These are phyloP conservation scores for Hymenoscyphus infarciens DNA, from an alignment of 2,329 filamentous ascomycete species.

Conservation along the genomic window DNA sequence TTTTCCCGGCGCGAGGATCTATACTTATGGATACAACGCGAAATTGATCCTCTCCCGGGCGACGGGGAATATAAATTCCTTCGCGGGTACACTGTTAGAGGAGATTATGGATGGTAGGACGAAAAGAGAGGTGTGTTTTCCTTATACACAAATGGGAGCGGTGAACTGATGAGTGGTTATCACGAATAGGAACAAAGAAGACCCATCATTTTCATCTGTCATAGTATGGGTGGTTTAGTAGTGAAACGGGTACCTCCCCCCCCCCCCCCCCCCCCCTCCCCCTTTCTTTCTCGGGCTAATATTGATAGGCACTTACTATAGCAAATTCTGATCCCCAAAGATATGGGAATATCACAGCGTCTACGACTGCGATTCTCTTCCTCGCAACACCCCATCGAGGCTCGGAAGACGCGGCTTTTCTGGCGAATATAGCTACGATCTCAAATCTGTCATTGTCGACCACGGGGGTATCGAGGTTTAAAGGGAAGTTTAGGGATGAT, in stretches of 20 bases:
- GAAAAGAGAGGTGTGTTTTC: not conserved
- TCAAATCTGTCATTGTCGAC: not conserved
- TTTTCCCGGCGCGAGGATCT: slow-evolving; percentile 18
- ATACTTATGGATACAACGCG: slow-evolving; percentile 22
- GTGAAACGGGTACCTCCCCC: slow-evolving; percentile 12
- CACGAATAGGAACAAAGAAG: slow-evolving; percentile 8
- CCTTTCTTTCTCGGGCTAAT: not conserved
- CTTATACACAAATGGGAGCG: not conserved
- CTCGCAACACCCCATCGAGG: slow-evolving; percentile 39
- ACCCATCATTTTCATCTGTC: slow-evolving; percentile 17
- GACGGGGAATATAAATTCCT: slow-evolving; percentile 15
- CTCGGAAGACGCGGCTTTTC: slow-evolving; percentile 23
- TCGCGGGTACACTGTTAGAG: slow-evolving; percentile 15
- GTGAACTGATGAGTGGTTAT: not conserved
- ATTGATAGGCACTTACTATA: slow-evolving; percentile 12
- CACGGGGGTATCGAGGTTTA: slow-evolving; percentile 8
- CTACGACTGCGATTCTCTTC: slow-evolving; percentile 37
- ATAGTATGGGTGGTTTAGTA: slow-evolving; percentile 20
- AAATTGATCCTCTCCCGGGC: slow-evolving; percentile 9
- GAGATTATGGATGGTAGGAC: slow-evolving; percentile 10
- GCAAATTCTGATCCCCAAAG: slow-evolving; percentile 4
- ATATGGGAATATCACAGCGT: slow-evolving; percentile 26
- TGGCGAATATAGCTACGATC: not conserved
- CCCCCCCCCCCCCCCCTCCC: not conserved
- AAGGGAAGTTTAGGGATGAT: slow-evolving; percentile 9